Evolutionary conservation across 768 basidiomycete genomes (phyloP).

Genomic region (Rhodotorula diobovata): DNA sequence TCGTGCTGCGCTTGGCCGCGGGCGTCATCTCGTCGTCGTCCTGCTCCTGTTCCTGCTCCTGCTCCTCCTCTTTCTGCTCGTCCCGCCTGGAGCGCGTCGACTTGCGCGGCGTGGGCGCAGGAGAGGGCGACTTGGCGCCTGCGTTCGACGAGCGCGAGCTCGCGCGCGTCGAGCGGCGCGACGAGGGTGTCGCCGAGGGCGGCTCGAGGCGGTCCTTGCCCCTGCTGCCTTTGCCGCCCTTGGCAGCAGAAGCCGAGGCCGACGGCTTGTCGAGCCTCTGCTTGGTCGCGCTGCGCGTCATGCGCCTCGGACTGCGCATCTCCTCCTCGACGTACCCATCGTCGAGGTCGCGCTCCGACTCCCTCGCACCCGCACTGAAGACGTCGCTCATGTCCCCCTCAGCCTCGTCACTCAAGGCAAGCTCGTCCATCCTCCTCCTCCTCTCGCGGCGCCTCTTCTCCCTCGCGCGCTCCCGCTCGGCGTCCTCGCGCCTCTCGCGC

Average conservation of each 20-base stretch:
- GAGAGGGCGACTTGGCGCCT: constrained; percentile 21
- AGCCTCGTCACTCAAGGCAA: constrained; percentile 1
- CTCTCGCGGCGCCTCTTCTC: constrained; percentile 6
- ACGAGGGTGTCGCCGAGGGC: constrained; percentile 7
- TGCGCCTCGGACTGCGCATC: background rate
- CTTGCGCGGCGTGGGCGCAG: constrained; percentile 16
- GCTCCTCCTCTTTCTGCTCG: background rate
- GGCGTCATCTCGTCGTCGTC: background rate
- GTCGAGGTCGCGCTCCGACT: background rate
- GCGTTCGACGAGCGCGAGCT: background rate
- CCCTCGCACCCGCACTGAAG: background rate
- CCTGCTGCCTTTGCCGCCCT: constrained; percentile 8
- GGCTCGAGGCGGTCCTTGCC: constrained; percentile 22
- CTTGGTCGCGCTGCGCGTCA: background rate
- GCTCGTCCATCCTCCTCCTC: background rate
- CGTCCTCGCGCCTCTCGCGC: constrained; percentile 23
- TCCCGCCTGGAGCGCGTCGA: background rate
- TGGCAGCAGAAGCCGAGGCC: too few relatives aligned
- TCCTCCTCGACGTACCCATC: background rate
- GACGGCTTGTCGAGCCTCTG: background rate
- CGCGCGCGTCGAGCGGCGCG: constrained; percentile 23
- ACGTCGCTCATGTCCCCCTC: background rate
- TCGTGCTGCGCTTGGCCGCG: background rate
- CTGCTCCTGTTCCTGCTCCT: background rate
- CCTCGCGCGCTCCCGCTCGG: constrained; percentile 11